phyloP scores from a whole-genome alignment of 2,329 filamentous ascomycete species.

The Calonectria ilicicola region DNA sequence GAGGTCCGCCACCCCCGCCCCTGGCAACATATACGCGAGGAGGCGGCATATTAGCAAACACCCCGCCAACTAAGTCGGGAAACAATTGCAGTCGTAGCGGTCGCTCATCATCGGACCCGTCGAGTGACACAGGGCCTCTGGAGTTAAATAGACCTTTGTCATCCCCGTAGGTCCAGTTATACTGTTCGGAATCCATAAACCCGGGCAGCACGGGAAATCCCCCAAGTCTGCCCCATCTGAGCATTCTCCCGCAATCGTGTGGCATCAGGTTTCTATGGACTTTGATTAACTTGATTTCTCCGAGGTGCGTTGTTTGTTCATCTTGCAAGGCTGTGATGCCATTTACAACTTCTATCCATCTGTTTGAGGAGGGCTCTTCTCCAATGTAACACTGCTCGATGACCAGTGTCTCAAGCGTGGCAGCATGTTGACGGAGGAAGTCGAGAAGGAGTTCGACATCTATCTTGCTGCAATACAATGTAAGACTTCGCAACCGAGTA shows the following conservation, averaged over 20 bases:
- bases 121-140: too few relatives aligned
- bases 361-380: not conserved
- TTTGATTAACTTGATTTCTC: not conserved
- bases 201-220: not conserved
- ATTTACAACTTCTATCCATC: not conserved
- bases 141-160: not conserved
- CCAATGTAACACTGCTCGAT: constrained; percentile 7
- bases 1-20: too few relatives aligned
- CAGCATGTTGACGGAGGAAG: not conserved
- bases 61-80: not conserved
- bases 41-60: not conserved
- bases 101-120: not conserved
- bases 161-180: not conserved
- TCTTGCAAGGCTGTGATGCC: not conserved
- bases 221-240: too few relatives aligned
- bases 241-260: not conserved
- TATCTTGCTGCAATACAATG: constrained; percentile 10
- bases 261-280: not conserved
- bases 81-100: not conserved
- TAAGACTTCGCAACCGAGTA: not conserved
- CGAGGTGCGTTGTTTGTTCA: not conserved
- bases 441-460: not conserved
- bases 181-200: not conserved
- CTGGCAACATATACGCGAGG: too few relatives aligned
- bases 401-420: not conserved